Evolutionary conservation across 192 early-diverging fungal genomes (phyloP).

Genomic region (Gonapodya prolifera): DNA sequence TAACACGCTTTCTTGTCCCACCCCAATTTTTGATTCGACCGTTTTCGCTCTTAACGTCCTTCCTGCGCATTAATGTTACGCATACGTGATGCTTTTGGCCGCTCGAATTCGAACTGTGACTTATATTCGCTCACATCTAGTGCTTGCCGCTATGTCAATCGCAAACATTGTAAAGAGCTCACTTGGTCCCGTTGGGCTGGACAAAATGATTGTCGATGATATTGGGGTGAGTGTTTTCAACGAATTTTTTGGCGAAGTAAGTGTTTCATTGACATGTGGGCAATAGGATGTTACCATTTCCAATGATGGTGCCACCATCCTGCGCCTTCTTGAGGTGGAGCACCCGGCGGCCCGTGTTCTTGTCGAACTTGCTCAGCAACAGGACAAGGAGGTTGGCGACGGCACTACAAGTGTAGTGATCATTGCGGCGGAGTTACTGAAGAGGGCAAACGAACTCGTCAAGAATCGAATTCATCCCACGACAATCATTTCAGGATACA

Average conservation of each 20-base stretch:
- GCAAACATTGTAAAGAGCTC: conserved; percentile 99
- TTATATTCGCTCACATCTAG: too few relatives aligned
- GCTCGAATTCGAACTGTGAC: too few relatives aligned
- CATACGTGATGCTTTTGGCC: too few relatives aligned
- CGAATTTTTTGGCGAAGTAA: too few relatives aligned
- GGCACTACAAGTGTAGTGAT: conserved; percentile 99
- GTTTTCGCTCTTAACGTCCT: too few relatives aligned
- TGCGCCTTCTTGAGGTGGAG: conserved; percentile 93
- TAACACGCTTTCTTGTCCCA: too few relatives aligned
- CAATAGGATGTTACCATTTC: conserved; percentile 99
- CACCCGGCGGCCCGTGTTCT: conserved; percentile 94
- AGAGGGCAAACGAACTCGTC: conserved; percentile 90
- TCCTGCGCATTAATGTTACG: too few relatives aligned
- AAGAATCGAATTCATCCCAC: conserved; percentile 99
- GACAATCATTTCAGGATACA: conserved; percentile 96
- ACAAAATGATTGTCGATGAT: conserved; percentile 99
- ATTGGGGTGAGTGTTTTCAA: conserved; percentile 76
- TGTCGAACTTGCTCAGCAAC: conserved; percentile 97
- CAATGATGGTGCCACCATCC: conserved; percentile 98
- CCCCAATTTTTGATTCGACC: too few relatives aligned
- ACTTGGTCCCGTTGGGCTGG: conserved; percentile 94
- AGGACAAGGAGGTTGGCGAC: conserved; percentile 99
- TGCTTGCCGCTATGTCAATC: conserved; percentile 86
- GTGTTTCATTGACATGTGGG: background rate
- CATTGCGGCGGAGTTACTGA: conserved; percentile 92